Conservation (phyloP, 306 rosid genomes). For the Inga leiocalycina region DNA sequence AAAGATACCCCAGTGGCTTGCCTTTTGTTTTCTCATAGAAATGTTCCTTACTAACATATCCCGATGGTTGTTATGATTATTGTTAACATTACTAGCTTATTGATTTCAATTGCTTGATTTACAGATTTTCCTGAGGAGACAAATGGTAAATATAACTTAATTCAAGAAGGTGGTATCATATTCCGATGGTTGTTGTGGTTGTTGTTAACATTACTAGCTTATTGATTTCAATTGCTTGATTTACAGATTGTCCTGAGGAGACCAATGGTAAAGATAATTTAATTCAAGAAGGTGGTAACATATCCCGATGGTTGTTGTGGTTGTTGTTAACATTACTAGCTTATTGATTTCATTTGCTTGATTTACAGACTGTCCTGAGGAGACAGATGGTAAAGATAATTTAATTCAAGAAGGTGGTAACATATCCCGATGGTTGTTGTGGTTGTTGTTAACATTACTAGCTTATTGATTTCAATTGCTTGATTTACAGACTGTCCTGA, state of each 20-base stretch:
- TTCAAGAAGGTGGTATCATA: too few relatives aligned
- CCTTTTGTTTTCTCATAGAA: constrained; percentile 5
- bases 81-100: background rate
- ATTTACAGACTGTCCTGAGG: constrained; percentile 46
- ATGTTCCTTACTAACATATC: constrained; percentile 14
- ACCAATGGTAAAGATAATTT: constrained; percentile 15
- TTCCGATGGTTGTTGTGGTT: background rate
- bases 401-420: too few relatives aligned
- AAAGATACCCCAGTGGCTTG: background rate
- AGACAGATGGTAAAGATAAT: constrained; percentile 25
- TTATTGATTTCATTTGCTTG: constrained; percentile 14
- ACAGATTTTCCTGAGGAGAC: constrained; percentile 43
- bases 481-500: constrained; percentile 45
- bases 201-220: background rate
- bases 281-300: background rate
- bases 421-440: constrained; percentile 2
- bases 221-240: constrained; percentile 21
- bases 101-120: constrained; percentile 29
- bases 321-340: background rate
- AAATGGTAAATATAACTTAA: constrained; percentile 12
- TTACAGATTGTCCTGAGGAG: constrained; percentile 46
- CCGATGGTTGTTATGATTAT: background rate
- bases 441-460: constrained; percentile 14
- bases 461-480: constrained; percentile 11
- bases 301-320: background rate